Percentiles rank a stretch among this genome's conserved stretches.
phyloP scores from a whole-genome alignment of 2,329 filamentous ascomycete species.

The Ceratocystis diversiconidia region DNA sequence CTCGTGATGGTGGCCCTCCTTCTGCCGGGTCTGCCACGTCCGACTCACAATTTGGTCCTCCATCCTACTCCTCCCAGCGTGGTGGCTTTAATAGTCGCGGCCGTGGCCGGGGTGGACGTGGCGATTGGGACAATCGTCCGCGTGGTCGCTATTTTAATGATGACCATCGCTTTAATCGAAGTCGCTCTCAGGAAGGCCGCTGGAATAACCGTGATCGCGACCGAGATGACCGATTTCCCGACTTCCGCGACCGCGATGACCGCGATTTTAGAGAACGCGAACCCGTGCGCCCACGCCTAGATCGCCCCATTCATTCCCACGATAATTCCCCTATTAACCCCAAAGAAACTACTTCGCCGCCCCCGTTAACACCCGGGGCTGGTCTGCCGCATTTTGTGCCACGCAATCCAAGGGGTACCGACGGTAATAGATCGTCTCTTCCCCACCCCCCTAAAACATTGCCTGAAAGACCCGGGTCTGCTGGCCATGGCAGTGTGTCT shows the following conservation, averaged over 20 bases:
- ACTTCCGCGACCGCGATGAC: conserved; percentile 30
- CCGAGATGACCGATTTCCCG: conserved; percentile 33
- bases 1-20: conserved; percentile 54
- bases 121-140: conserved; percentile 34
- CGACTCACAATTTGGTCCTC: conserved; percentile 44
- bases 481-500: conserved; percentile 25
- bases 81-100: conserved; percentile 41
- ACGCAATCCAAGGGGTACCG: conserved; percentile 44
- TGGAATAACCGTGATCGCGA: conserved; percentile 43
- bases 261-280: conserved; percentile 35
- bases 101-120: conserved; percentile 34
- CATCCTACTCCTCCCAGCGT: conserved; percentile 37
- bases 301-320: conserved; percentile 35
- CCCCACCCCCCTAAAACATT: conserved; percentile 22
- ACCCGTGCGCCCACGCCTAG: conserved; percentile 35
- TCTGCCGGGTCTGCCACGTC: conserved; percentile 59
- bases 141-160: conserved; percentile 45
- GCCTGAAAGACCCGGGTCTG: conserved; percentile 35
- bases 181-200: conserved; percentile 50
- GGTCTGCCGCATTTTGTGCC: conserved; percentile 31
- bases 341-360: conserved; percentile 33
- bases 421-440: conserved; percentile 15
- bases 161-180: conserved; percentile 49
- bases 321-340: conserved; percentile 32
- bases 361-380: conserved; percentile 37